Base-by-base conservation (phyloP, 2,329 filamentous ascomycete genomes). In the Lasiodiplodia sp. region DNA sequence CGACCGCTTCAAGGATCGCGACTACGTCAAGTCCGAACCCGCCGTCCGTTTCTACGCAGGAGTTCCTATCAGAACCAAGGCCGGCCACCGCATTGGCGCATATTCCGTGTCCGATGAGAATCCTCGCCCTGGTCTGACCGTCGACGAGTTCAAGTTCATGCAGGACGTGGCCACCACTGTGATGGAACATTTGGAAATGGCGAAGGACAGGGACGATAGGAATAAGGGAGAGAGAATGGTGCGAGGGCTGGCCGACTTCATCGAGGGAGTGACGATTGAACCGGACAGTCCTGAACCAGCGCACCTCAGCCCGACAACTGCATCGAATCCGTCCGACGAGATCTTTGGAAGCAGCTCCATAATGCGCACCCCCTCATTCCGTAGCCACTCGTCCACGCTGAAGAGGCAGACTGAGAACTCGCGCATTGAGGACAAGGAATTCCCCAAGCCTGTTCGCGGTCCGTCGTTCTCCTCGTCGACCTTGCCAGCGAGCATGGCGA, bases 1-100 rank as follows among this genome's bases (percentile, higher is more conserved):
- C 63, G 73, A 78, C 23, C 83, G 81, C 70, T 80, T 83, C 70
- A 76, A 79, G 49, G 18, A 74, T 62, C 76, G 74, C 64, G 73
- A 76, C 3, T 79, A 74, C 8, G 77, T 80, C n/a, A 38, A 40
- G 37, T 37, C 23, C 8, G 25, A 62, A 6, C 66, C 69, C 12
- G 75, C 74, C 18, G 63, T 69, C 8, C 74, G 76, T 3, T 88
- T 88, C 73, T 87, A 88, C 69, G 86, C 86, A 6, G 86, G 86
- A 21, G 88, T 90, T 0, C 89, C 89, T 0, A 86, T 92, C 66
- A 83, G 85, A 31, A 88, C 87, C 38, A 84, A 84, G 0, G 85
- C 83, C 44, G 84, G 86, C 34, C 84, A 86, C 72, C 83, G 84
- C 57, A 87, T 92, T 67, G 90, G 90, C 11, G 84, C 83, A 12